Evolutionary conservation across 2,329 filamentous ascomycete genomes (phyloP).

Genomic region (Claviceps sp.): DNA sequence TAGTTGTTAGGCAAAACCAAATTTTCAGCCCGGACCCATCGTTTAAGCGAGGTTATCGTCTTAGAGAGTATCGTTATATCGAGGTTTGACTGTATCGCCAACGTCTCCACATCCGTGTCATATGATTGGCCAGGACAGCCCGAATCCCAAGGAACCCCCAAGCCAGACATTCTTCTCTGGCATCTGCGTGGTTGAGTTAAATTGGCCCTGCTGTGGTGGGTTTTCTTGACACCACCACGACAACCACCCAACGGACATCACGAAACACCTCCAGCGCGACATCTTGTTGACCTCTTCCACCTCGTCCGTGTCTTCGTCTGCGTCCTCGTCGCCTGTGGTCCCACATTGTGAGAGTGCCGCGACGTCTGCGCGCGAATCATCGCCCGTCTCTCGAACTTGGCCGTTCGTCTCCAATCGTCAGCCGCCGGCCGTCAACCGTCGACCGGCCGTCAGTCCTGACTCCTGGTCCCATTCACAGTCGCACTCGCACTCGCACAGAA

Average conservation of each 20-base stretch:
- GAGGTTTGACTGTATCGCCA: too few relatives aligned
- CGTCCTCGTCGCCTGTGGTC: not conserved
- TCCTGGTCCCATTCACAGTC: not conserved
- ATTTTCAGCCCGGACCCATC: too few relatives aligned
- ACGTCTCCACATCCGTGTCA: constrained; percentile 2
- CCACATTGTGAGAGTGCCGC: not conserved
- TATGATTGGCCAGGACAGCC: not conserved
- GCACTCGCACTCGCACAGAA: constrained; percentile 17
- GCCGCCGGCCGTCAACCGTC: not conserved
- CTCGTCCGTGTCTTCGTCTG: not conserved
- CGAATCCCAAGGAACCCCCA: not conserved
- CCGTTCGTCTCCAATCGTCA: not conserved
- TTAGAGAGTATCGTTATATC: too few relatives aligned
- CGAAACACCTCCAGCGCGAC: not conserved
- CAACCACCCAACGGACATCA: not conserved
- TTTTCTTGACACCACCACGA: not conserved
- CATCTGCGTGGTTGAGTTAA: not conserved
- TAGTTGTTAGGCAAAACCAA: too few relatives aligned
- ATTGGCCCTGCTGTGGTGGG: not conserved
- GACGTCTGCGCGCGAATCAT: not conserved
- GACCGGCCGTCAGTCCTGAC: not conserved
- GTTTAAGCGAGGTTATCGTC: too few relatives aligned
- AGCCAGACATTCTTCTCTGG: not conserved
- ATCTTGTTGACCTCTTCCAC: not conserved
- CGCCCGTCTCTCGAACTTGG: not conserved